These are phyloP conservation scores for Colletotrichum paranaense DNA, from an alignment of 2,329 filamentous ascomycete species.

Conservation along the genomic window DNA sequence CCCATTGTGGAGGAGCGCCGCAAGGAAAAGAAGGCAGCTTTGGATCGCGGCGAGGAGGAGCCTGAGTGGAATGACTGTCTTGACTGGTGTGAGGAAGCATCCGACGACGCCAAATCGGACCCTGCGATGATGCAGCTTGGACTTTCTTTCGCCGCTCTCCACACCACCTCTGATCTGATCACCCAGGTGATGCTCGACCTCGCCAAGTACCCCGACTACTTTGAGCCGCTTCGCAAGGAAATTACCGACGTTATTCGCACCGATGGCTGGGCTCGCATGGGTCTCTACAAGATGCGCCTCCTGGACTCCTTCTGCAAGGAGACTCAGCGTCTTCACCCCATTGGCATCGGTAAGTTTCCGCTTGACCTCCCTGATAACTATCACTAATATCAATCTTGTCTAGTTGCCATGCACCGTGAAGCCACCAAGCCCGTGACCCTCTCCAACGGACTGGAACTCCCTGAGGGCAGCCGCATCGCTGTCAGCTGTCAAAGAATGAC, in stretches of 20 bases:
- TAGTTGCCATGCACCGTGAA: conserved; percentile 31
- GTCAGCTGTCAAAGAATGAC: conserved; percentile 25
- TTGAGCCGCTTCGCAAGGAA: conserved; percentile 40
- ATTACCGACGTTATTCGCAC: conserved; percentile 35
- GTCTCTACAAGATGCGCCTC: conserved; percentile 31
- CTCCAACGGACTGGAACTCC: conserved; percentile 27
- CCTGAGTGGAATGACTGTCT: conserved; percentile 38
- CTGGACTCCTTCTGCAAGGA: conserved; percentile 32
- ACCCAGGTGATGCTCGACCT: conserved; percentile 39
- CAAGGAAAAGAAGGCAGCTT: conserved; percentile 28
- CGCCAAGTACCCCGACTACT: conserved; percentile 37
- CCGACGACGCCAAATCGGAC: conserved; percentile 26
- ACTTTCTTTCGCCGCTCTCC: conserved; percentile 40
- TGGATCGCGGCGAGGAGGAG: conserved; percentile 19
- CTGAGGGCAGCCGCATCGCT: conserved; percentile 28
- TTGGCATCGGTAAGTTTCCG: conserved; percentile 4
- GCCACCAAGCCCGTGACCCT: conserved; percentile 28
- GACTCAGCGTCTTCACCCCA: conserved; percentile 22
- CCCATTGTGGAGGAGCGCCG: conserved; percentile 36
- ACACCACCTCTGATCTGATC: conserved; percentile 40
- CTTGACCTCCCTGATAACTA: accelerated
- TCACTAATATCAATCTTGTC: neutral
- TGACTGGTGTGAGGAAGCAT: conserved; percentile 37
- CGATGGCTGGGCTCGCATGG: conserved; percentile 34
- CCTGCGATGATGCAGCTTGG: conserved; percentile 37